Percentiles rank a stretch among this genome's conserved stretches.
Evolutionary conservation across 78 protist genomes (phyloP).

Genomic region (Dictyostelium citrinum): DNA sequence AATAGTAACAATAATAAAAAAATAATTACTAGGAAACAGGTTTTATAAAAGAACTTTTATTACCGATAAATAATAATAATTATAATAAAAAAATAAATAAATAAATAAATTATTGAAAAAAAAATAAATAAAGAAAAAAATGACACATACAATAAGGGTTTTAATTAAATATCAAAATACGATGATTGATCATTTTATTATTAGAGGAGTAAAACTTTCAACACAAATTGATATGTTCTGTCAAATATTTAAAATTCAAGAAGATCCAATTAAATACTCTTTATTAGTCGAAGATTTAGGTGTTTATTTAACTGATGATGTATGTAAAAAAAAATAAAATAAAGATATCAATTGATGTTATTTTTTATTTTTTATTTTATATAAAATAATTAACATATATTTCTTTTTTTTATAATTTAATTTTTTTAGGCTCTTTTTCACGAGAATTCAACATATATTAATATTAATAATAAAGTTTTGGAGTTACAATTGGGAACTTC

Average conservation of each 20-base stretch:
- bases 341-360: too few species aligned
- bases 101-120: not conserved
- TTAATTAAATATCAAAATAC: not conserved
- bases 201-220: slow-evolving; percentile 21
- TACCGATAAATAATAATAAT: not conserved
- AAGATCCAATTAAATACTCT: slow-evolving; percentile 18
- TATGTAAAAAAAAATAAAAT: too few species aligned
- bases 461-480: not conserved
- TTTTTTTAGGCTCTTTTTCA: not conserved
- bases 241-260: slow-evolving; percentile 42
- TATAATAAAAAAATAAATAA: not conserved
- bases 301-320: slow-evolving; percentile 34
- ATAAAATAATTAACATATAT: not conserved
- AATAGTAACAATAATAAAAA: too few species aligned
- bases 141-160: not conserved
- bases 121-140: not conserved
- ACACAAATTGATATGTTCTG: slow-evolving; percentile 52
- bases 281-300: slow-evolving; percentile 10
- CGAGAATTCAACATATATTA: not conserved
- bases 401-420: too few species aligned
- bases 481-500: slow-evolving; percentile 41
- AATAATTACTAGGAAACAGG: not conserved
- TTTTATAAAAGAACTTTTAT: not conserved
- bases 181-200: not conserved
- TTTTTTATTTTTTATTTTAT: too few species aligned